These are phyloP conservation scores for Isabelozyma rhagii DNA, from an alignment of 805 yeast species.

Conservation along the genomic window DNA sequence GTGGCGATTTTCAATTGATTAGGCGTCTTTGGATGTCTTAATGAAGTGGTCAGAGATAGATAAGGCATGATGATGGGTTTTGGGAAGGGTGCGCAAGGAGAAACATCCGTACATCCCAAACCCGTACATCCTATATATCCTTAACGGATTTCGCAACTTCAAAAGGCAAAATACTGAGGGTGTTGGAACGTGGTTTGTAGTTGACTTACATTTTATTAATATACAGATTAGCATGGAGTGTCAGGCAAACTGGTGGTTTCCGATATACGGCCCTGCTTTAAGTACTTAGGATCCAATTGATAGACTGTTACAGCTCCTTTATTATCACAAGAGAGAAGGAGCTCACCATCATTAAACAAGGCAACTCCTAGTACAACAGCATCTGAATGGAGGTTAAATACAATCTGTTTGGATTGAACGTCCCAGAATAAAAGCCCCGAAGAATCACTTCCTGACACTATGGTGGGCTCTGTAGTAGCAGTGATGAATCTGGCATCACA, in stretches of 20 bases:
- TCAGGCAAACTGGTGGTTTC: neutral
- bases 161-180: neutral
- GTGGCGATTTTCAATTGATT: neutral
- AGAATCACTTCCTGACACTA: slow-evolving; percentile 61
- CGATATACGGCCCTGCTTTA: neutral
- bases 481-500: slow-evolving; percentile 53
- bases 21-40: neutral
- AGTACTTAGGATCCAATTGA: slow-evolving; percentile 11
- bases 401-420: slow-evolving; percentile 54
- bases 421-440: slow-evolving; percentile 63
- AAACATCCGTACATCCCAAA: too few relatives aligned
- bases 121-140: neutral
- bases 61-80: neutral
- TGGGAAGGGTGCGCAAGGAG: neutral
- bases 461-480: slow-evolving; percentile 29
- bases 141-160: neutral
- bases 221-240: neutral
- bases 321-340: slow-evolving; percentile 26
- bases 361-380: slow-evolving; percentile 44
- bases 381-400: slow-evolving; percentile 18
- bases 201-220: neutral
- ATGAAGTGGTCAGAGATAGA: neutral
- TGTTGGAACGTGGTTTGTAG: neutral
- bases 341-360: slow-evolving; percentile 30
- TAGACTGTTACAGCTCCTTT: slow-evolving; percentile 20